Base-by-base conservation (phyloP, 768 basidiomycete genomes). In the Tephrocybe sp. region DNA sequence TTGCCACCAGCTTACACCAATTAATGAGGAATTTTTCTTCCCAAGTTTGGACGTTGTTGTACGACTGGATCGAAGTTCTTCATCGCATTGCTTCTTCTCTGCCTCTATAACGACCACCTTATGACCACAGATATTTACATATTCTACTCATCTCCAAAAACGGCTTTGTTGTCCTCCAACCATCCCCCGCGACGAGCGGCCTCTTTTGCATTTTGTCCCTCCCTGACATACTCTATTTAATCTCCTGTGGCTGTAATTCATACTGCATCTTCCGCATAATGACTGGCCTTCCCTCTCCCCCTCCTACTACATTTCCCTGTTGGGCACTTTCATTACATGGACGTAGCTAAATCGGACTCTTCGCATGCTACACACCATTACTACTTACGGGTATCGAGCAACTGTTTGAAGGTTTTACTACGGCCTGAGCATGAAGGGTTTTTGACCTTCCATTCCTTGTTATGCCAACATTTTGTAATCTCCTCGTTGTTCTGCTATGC, bases 1-100 rank as follows among this genome's bases (percentile, higher is more conserved):
- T 54, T 36, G 43, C 58, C 58, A 5, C 58, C 58, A 21, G 53
- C 56, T n/a, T 59, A 59, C 31, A 44, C 46, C n/a, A 42, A 51
- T 36, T 42, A 45, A 38, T 22, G 18, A 38, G 6, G 31, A 21
- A 42, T 22, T 29, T 29, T 29, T 5, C 27, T 11, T 29, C 6
- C 11, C 27, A 29, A 11, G 27, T 11, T 5, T 29, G 42, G 43
- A 18, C 31, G 34, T 36, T 23, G 37, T 30, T 34, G 16, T 24
- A 44, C 43, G 19, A 21, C n/a, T 18, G 43, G 12, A 9, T 9
- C n/a, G 4, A 23, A 4, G 10, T 42, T 18, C 41, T 45, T 40
- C 41, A 37, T 47, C 47, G 31, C 45, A 37, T 42, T 36, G 11
- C 21, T 30, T 29, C 36, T 33, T 36, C 30, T 27, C 19, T 40